phyloP scores from a whole-genome alignment of 2,329 filamentous ascomycete species.

The Stromatinia cepivora region DNA sequence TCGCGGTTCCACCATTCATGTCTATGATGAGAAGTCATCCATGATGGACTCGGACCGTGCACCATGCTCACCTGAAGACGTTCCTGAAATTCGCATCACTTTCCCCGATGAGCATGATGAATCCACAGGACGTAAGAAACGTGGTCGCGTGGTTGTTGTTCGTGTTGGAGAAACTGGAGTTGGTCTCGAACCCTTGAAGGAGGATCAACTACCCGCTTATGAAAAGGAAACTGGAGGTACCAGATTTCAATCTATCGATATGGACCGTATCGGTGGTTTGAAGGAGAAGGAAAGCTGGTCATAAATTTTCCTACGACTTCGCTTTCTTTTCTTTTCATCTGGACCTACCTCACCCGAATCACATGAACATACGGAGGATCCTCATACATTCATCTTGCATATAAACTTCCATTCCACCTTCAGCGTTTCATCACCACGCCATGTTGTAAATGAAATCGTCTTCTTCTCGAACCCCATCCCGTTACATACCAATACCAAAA shows the following conservation, averaged over 20 bases:
- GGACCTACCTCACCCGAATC: constrained; percentile 1
- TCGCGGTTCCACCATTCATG: constrained; percentile 68
- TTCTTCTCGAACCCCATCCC: background rate
- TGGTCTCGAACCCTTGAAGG: constrained; percentile 79
- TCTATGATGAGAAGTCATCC: constrained; percentile 77
- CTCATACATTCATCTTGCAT: constrained; percentile 25
- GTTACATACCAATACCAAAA: constrained; percentile 19
- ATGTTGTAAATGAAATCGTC: constrained; percentile 22
- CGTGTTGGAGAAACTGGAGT: constrained; percentile 84
- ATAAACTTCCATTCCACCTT: constrained; percentile 18
- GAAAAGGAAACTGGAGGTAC: constrained; percentile 70
- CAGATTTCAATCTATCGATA: constrained; percentile 90
- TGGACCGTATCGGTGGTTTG: constrained; percentile 89
- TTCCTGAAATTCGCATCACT: constrained; percentile 96
- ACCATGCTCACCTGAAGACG: constrained; percentile 74
- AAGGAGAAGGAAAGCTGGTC: constrained; percentile 70
- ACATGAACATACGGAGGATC: constrained; percentile 21
- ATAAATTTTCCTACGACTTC: constrained; percentile 23
- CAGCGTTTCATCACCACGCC: constrained; percentile 13
- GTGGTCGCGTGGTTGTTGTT: constrained; percentile 87
- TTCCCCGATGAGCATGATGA: constrained; percentile 96
- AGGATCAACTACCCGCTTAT: constrained; percentile 81
- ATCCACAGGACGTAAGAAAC: constrained; percentile 69
- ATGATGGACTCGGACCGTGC: constrained; percentile 76
- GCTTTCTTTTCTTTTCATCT: constrained; percentile 5